A percentile compares a stretch with the other conserved stretches of the same genome.
Conservation (phyloP, 345 rosid genomes). For the Eucalyptus rudis region DNA sequence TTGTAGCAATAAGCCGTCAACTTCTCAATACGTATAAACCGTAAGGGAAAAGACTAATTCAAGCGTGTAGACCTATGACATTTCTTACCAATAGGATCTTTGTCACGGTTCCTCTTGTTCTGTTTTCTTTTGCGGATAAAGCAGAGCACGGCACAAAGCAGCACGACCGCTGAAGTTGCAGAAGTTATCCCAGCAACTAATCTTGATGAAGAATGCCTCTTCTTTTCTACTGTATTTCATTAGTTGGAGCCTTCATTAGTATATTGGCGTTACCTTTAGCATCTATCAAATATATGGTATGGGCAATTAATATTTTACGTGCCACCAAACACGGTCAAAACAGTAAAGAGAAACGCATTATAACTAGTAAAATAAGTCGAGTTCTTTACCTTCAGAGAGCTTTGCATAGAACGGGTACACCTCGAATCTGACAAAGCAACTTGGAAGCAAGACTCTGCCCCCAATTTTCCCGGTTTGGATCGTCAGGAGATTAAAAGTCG, state of each 20-base stretch:
- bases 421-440: slow-evolving; percentile 21
- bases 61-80: neutral
- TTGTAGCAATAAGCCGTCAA: neutral
- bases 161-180: neutral
- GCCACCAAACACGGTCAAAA: neutral
- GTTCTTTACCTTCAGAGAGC: neutral
- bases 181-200: neutral
- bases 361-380: neutral
- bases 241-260: neutral
- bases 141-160: neutral
- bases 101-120: neutral
- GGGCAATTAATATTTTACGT: neutral
- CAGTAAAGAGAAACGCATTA: neutral
- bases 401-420: neutral
- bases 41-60: neutral
- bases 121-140: neutral
- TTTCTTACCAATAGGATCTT: neutral
- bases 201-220: neutral
- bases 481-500: neutral
- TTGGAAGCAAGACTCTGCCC: slow-evolving; percentile 3
- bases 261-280: neutral
- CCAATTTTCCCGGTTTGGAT: neutral
- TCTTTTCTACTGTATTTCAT: neutral
- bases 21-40: neutral
- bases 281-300: neutral